Evolutionary conservation across 768 basidiomycete species (phyloP), one percentile per base, ranked within the genome.

Genomic region (Termitomyces titanicus): DNA sequence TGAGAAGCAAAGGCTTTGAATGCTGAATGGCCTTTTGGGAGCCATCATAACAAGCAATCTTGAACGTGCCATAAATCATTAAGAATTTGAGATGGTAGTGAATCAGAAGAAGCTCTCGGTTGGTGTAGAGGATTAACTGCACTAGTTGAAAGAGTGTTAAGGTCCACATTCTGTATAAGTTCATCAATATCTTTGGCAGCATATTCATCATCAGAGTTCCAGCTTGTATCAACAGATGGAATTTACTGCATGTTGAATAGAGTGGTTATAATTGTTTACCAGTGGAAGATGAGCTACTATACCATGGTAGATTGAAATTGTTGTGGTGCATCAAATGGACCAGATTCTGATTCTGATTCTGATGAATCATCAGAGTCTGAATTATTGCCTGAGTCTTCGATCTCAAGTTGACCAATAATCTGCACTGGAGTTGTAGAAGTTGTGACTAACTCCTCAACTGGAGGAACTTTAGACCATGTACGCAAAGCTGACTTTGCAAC

Each of bases 1-100:
- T 2, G 22, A 10, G 29, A 3, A 10, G 52, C 52, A 45, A 53
- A 53, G 13, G 42, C 43, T 20, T 53, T 53, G 35, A 54, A 54
- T 10, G 20, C 34, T 5, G 53, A 47, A 15, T 54, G 45, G 3
- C 11, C 18, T 47, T 54, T 54, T 13, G 45, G 10, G 15, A 54
- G 53, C 2, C 39, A 29, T 0, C 45, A 25, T 2, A 35, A 15
- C 1, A 47, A 18, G 5, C 45, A 17, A 54, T 54, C 53, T 29
- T 38, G 24, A 12, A 47, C 34, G 40, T 54, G 45, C 34, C 27
- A 54, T 18, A 47, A 29, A 31, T 54, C 35, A 46, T 54, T 25
- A 54, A 44, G 27, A 24, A 47, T 20, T n/a, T 24, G 3, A 18
- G 6, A 3, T 7, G 35, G 17, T 15, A 39, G 9, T 42, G 40